phyloP scores from a whole-genome alignment of 768 basidiomycete genomes.

The Rhizopogon vinicolor region DNA sequence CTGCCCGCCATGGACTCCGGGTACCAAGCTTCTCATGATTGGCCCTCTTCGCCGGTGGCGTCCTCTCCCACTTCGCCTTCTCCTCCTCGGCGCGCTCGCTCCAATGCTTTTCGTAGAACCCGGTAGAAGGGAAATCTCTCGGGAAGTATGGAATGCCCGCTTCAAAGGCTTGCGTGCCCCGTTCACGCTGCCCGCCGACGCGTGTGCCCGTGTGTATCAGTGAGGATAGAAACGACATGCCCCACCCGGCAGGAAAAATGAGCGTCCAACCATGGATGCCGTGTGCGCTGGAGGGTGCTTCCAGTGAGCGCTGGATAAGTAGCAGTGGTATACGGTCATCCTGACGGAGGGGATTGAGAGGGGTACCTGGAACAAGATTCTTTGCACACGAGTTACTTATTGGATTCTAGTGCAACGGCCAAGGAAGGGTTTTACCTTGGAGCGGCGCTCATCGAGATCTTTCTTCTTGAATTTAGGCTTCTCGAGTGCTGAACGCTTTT shows the following conservation, averaged over 20 bases:
- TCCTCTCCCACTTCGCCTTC: conserved; percentile 62
- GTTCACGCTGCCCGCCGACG: conserved; percentile 81
- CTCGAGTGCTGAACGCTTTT: conserved; percentile 33
- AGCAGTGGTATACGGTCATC: conserved; percentile 85
- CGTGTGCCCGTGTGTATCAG: conserved; percentile 81
- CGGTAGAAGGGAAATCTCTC: conserved; percentile 65
- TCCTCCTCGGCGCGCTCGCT: conserved; percentile 48
- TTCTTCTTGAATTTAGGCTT: conserved; percentile 75
- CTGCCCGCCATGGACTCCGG: conserved; percentile 67
- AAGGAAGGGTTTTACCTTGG: conserved; percentile 45
- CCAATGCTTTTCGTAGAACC: conserved; percentile 49
- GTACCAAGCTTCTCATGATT: conserved; percentile 66
- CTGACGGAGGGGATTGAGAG: conserved; percentile 57
- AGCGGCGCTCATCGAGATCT: conserved; percentile 79
- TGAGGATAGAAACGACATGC: conserved; percentile 84
- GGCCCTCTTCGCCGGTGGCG: conserved; percentile 83
- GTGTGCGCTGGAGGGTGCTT: conserved; percentile 30
- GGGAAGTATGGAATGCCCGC: conserved; percentile 75
- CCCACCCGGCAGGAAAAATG: conserved; percentile 84
- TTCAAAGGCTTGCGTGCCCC: conserved; percentile 78
- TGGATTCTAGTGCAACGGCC: background rate
- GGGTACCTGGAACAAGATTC: conserved; percentile 76
- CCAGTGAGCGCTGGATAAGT: conserved; percentile 75
- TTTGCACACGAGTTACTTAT: conserved; percentile 22
- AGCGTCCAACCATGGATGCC: conserved; percentile 84